Conservation (phyloP, 1,284 basidiomycete species). For the Retiboletus flavoniger region DNA sequence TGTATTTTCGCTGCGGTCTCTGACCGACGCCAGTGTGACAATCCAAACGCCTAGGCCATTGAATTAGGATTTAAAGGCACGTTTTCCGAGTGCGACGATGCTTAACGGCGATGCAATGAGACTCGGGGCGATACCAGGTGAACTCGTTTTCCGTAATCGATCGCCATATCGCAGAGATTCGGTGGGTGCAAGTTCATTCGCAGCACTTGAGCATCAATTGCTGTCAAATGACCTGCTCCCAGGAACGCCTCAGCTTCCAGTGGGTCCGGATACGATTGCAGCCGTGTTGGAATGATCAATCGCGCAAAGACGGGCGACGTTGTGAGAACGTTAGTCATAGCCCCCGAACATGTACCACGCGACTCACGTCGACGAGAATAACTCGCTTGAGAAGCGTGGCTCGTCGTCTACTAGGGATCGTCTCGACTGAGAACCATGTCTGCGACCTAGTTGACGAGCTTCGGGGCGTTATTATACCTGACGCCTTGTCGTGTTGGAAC, state of each 20-base stretch:
- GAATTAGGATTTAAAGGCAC: not conserved
- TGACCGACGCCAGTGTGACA: conserved; percentile 74
- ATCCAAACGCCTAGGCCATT: conserved; percentile 66
- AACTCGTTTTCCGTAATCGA: conserved; percentile 69
- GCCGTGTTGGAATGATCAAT: conserved; percentile 73
- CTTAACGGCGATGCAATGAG: conserved; percentile 49
- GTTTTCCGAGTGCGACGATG: not conserved
- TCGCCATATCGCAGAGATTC: conserved; percentile 48
- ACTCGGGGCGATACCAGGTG: conserved; percentile 57
- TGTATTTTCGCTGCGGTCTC: conserved; percentile 74
- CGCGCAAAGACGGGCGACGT: conserved; percentile 61
- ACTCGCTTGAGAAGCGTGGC: conserved; percentile 69
- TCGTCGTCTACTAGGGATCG: conserved; percentile 58
- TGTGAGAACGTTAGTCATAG: conserved; percentile 26
- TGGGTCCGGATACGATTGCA: conserved; percentile 73
- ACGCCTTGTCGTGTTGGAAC: not conserved
- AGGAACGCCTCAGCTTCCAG: conserved; percentile 57
- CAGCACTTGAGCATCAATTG: not conserved
- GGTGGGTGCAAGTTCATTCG: not conserved
- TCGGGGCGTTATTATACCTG: not conserved
- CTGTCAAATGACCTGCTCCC: conserved; percentile 57
- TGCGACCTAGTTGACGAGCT: conserved; percentile 70
- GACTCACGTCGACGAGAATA: conserved; percentile 65
- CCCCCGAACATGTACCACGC: not conserved
- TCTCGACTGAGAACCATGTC: no score